Conservation (phyloP, 345 rosid species). For the Eucalyptus cloeziana region DNA sequence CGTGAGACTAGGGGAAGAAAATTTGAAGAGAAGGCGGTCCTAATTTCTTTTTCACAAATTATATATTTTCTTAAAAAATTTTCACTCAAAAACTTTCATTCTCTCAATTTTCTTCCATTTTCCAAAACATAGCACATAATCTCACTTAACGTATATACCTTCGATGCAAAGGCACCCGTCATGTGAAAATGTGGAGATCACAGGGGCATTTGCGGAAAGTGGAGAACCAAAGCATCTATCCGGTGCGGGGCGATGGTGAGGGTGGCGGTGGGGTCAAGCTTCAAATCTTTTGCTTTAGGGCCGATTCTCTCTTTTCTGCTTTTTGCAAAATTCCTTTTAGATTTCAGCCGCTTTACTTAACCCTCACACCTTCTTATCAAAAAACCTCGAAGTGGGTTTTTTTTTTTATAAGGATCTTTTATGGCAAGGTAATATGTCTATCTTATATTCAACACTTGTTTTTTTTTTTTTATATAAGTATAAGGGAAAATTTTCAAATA, state of each 20-base stretch:
- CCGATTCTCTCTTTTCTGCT: not conserved
- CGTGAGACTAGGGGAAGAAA: not conserved
- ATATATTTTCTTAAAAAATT: too few species aligned
- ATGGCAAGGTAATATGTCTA: not conserved
- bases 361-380: not conserved
- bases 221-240: not conserved
- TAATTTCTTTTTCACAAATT: not conserved
- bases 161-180: not conserved
- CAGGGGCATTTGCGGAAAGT: not conserved
- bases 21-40: not conserved
- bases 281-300: not conserved
- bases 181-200: not conserved
- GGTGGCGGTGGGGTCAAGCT: not conserved
- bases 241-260: not conserved
- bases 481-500: too few species aligned
- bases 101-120: not conserved
- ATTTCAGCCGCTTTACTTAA: not conserved
- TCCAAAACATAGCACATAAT: not conserved
- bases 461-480: too few species aligned
- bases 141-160: not conserved
- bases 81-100: not conserved
- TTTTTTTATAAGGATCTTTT: not conserved
- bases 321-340: not conserved
- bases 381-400: not conserved
- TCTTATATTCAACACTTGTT: not conserved